Percentiles rank a stretch among this genome's conserved stretches.
Evolutionary conservation across 2,329 filamentous ascomycete genomes (phyloP).

Genomic region (Fusarium tanahbumbuense): DNA sequence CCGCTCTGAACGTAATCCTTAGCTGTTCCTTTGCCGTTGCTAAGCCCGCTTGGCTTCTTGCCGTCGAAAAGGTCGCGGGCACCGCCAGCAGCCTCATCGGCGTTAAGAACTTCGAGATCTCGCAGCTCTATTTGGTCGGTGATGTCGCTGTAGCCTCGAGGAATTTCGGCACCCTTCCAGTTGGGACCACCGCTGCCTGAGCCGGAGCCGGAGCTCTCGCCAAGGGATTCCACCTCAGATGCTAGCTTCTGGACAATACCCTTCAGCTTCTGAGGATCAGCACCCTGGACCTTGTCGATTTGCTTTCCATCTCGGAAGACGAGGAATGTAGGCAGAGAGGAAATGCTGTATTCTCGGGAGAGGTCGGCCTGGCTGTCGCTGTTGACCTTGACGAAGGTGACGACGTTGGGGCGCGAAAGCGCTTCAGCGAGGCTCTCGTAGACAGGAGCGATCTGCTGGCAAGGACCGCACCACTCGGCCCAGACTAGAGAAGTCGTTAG

Average conservation of each 20-base stretch:
- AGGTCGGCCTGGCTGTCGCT: slow-evolving; percentile 81
- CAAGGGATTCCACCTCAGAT: slow-evolving; percentile 71
- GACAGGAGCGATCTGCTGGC: slow-evolving; percentile 83
- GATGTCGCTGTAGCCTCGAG: slow-evolving; percentile 85
- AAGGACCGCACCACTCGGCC: slow-evolving; percentile 87
- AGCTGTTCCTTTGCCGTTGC: slow-evolving; percentile 62
- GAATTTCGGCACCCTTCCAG: slow-evolving; percentile 81
- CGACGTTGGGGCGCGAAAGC: slow-evolving; percentile 75
- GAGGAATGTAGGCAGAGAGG: slow-evolving; percentile 89
- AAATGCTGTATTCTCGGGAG: slow-evolving; percentile 77
- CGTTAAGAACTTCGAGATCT: slow-evolving; percentile 88
- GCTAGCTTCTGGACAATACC: slow-evolving; percentile 77
- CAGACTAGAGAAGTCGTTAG: slow-evolving; percentile 70
- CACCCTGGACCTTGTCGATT: slow-evolving; percentile 77
- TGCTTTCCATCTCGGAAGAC: slow-evolving; percentile 80
- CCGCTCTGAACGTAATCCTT: slow-evolving; percentile 96
- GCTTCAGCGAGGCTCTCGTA: slow-evolving; percentile 81
- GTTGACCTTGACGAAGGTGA: slow-evolving; percentile 91
- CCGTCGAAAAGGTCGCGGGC: slow-evolving; percentile 80
- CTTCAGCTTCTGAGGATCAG: slow-evolving; percentile 77
- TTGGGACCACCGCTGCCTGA: slow-evolving; percentile 48
- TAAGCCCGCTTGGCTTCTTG: slow-evolving; percentile 72
- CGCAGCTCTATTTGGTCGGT: slow-evolving; percentile 83
- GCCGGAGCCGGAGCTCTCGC: slow-evolving; percentile 54
- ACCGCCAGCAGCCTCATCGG: slow-evolving; percentile 78